Percentiles rank a stretch among this genome's conserved stretches.
These are phyloP conservation scores for Cyberlindnera mrakii DNA, from an alignment of 805 yeast genomes.

Conservation along the genomic window DNA sequence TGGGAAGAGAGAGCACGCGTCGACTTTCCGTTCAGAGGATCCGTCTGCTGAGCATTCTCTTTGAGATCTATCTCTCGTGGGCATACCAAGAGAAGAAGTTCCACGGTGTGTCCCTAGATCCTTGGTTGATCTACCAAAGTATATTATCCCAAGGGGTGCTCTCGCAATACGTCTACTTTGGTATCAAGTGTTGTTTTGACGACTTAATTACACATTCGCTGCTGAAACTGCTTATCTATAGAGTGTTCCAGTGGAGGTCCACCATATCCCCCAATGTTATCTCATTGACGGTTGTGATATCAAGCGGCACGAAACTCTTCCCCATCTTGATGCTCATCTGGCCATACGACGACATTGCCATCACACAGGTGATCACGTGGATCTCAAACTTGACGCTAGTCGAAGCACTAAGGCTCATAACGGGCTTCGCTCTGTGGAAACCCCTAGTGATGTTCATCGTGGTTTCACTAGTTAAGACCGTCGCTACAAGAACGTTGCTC, in stretches of 20 bases:
- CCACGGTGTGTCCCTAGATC: conserved; percentile 1
- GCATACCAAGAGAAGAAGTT: conserved; percentile 72
- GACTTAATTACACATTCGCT: conserved; percentile 34
- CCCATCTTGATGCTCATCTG: conserved; percentile 93
- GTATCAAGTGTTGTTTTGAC: conserved; percentile 44
- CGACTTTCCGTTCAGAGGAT: conserved; percentile 34
- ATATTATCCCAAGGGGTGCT: conserved; percentile 22
- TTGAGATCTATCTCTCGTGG: conserved; percentile 91
- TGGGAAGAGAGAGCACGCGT: conserved; percentile 20
- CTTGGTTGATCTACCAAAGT: not conserved
- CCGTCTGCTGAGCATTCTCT: conserved; percentile 58
- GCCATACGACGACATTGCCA: conserved; percentile 86
- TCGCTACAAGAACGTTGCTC: conserved; percentile 12
- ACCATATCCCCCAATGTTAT: conserved; percentile 31
- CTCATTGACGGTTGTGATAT: conserved; percentile 63
- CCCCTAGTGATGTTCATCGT: conserved; percentile 8
- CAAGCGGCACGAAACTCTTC: conserved; percentile 75
- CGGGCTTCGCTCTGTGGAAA: conserved; percentile 20
- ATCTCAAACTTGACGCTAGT: conserved; percentile 57
- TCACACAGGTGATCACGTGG: conserved; percentile 51
- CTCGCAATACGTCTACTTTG: conserved; percentile 52
- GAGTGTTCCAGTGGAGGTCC: conserved; percentile 25
- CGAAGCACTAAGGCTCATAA: conserved; percentile 52
- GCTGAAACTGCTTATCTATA: conserved; percentile 26
- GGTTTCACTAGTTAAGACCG: conserved; percentile 6